Conservation (phyloP, 371 early-diverging fungal species). For the Cokeromyces recurvatus region DNA sequence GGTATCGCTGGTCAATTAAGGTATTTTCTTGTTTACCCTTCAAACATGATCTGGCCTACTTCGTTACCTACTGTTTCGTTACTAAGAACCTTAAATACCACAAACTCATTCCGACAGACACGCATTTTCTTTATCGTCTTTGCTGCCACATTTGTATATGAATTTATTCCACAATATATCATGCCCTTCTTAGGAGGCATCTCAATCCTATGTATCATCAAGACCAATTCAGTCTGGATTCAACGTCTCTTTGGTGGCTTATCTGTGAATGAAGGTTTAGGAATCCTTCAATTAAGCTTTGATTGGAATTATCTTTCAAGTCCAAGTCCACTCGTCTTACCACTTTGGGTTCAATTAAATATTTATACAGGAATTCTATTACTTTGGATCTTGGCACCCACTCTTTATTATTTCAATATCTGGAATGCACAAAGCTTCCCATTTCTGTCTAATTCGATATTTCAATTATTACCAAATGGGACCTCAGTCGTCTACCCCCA, state of each 20-base stretch:
- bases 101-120: too few relatives aligned
- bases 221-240: constrained; percentile 42
- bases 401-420: constrained; percentile 33
- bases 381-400: constrained; percentile 35
- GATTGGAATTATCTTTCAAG: constrained; percentile 47
- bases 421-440: constrained; percentile 47
- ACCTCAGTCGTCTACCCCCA: constrained; percentile 34
- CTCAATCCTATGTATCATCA: constrained; percentile 44
- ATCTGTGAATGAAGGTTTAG: constrained; percentile 44
- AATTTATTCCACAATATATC: constrained; percentile 46
- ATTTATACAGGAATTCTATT: constrained; percentile 30
- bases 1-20: constrained; percentile 80
- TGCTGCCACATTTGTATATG: constrained; percentile 32
- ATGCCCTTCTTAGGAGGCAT: constrained; percentile 44
- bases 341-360: constrained; percentile 52
- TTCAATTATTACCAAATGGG: constrained; percentile 21
- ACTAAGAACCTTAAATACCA: constrained; percentile 67
- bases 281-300: constrained; percentile 44
- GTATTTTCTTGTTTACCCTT: constrained; percentile 75
- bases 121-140: constrained; percentile 50
- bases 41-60: constrained; percentile 86
- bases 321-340: constrained; percentile 64
- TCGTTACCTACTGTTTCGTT: constrained; percentile 72
- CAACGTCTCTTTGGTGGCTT: constrained; percentile 47
- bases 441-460: constrained; percentile 39